Evolutionary conservation across 2,329 filamentous ascomycete genomes (phyloP), one percentile per base, ranked within the genome.

Genomic region (Harringtonia lauricola): DNA sequence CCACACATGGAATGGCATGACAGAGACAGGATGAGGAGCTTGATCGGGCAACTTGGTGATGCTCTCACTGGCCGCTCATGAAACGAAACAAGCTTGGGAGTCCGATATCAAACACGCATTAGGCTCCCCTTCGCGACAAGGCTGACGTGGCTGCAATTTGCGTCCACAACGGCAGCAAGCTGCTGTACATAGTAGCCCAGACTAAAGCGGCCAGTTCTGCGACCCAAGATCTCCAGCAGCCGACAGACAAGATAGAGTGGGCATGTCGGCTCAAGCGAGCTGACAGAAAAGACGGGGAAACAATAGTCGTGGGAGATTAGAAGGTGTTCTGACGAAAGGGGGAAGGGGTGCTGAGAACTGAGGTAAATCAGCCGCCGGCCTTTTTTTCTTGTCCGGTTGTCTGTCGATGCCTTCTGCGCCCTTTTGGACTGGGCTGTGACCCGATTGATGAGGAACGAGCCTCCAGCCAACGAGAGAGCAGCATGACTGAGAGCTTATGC

Each of bases 141-240:
- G 34, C 34, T 36, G 34, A 18, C 34, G 19, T 19, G 34, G 15
- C 34, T 10, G 17, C 10, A n/a, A n/a, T 36, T 35, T 39, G 45
- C 41, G 37, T 41, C 21, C 39, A 24, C n/a, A 38, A 29, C 42
- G 45, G 39, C 24, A 21, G 24, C 24, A 26, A 10, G 7, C 10
- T 26, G 24, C 24, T 26, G 24, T 26, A n/a, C n/a, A n/a, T n/a
- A n/a, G n/a, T n/a, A n/a, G 42, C 36, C 24, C 43, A 44, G 38
- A 35, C 46, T 49, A 49, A 48, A 21, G 49, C 47, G 49, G 46
- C 49, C 49, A 36, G 36, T 48, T 48, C 49, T 51, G 49, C 49
- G 38, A 39, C 44, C 49, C 31, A 29, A 41, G 45, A 47, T 47
- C 44, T 41, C 13, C 36, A 41, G 21, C 39, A 31, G 41, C 40